Percentiles rank a stretch among this genome's conserved stretches.
Evolutionary conservation across 2,329 filamentous ascomycete species (phyloP).

Genomic region (Ilyonectria mors-panacis): DNA sequence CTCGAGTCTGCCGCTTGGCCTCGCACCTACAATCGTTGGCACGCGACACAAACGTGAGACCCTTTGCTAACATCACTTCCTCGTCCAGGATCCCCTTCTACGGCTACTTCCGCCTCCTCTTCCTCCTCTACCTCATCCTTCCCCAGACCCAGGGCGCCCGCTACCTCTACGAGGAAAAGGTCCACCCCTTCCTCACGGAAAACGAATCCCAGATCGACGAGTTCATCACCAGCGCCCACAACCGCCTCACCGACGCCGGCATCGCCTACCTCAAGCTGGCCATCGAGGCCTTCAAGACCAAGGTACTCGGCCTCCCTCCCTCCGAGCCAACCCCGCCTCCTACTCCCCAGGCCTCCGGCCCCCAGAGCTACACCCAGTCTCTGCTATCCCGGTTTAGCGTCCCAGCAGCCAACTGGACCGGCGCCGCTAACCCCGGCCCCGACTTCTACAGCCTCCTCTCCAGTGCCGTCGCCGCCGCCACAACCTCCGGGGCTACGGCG

Average conservation of each 20-base stretch:
- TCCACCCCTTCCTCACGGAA: constrained; percentile 89
- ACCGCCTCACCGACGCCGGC: constrained; percentile 82
- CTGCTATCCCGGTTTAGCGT: constrained; percentile 90
- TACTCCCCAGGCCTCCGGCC: constrained; percentile 58
- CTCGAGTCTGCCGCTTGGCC: not conserved
- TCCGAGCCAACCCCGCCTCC: constrained; percentile 55
- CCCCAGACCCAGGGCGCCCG: constrained; percentile 96
- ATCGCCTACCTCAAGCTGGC: constrained; percentile 81
- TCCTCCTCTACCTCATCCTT: constrained; percentile 95
- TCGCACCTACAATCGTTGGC: not conserved
- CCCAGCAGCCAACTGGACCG: constrained; percentile 75
- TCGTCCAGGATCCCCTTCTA: constrained; percentile 86
- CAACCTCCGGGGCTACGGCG: constrained; percentile 58
- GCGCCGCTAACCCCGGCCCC: constrained; percentile 61
- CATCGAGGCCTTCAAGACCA: constrained; percentile 80
- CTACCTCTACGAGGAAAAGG: constrained; percentile 84
- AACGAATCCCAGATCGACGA: constrained; percentile 93
- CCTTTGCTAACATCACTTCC: constrained; percentile 1
- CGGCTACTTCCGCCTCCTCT: constrained; percentile 87
- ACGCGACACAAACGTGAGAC: not conserved
- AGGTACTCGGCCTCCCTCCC: constrained; percentile 83
- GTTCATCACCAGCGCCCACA: constrained; percentile 87
- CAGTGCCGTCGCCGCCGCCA: constrained; percentile 77
- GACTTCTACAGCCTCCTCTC: constrained; percentile 87
- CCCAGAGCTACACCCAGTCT: constrained; percentile 80